Evolutionary conservation across 2,329 filamentous ascomycete genomes (phyloP), one percentile per base, ranked within the genome.

Genomic region (Aphanocladium album): DNA sequence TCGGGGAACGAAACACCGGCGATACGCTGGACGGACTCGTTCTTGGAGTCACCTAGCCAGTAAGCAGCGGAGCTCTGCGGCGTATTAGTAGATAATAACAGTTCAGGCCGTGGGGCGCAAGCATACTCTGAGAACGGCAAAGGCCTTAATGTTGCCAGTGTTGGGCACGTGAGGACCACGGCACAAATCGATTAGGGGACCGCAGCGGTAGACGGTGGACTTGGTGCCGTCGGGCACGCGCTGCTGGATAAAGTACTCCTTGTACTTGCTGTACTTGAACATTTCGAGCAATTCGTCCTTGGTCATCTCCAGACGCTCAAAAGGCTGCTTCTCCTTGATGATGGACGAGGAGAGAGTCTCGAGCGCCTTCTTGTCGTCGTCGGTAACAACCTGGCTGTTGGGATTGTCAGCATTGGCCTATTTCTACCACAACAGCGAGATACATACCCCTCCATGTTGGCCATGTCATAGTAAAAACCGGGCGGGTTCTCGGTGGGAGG

Each of bases 391-490:
- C 60, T 87, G 86, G 43, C 89, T 87, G 51, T 89, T 9, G 30
- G 85, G 11, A 45, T 9, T 41, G 62, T 74, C 39, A 72, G 68
- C 25, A 27, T 58, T 21, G 7, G 16, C 7, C 27, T 12, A 30
- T 33, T 23, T n/a, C 23, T 33, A 33, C 6, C 12, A 21, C 27
- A 9, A 55, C 21, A 5, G 37, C 33, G 19, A 30, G 2, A 43
- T 23, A 56, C 56, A 21, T 11, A 75, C 73, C 70, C 73, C 50
- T 73, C 72, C 74, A 76, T 76, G 62, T 76, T 76, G 54, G 89
- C 89, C 93, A 98, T 97, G 77, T 98, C 91, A 76, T 97, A 98
- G 82, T 96, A 97, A 81, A 96, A 97, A 43, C 92, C 93, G 16
- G 74, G 73, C 8, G 74, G 74, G 74, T 93, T 89, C 57, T 92